phyloP scores from a whole-genome alignment of 2,329 filamentous ascomycete genomes.

The Furcasterigmium furcatum region DNA sequence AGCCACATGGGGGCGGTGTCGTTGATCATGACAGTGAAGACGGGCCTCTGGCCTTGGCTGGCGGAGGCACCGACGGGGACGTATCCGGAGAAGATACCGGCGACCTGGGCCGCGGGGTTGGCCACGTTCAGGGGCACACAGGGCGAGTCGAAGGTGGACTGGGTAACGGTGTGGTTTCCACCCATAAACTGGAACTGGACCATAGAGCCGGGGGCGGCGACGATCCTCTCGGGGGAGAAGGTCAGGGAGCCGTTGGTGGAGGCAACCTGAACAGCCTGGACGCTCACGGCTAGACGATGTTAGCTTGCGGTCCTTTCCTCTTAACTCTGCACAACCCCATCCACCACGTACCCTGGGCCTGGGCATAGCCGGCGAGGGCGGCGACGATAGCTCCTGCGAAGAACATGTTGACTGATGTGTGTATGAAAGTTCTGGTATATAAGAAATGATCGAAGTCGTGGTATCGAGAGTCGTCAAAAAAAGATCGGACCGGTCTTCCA shows the following conservation, averaged over 20 bases:
- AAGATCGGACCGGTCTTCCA: constrained; percentile 5
- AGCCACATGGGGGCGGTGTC: constrained; percentile 72
- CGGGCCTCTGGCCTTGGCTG: constrained; percentile 51
- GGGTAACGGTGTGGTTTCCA: constrained; percentile 75
- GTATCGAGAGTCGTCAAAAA: constrained; percentile 2
- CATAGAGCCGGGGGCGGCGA: constrained; percentile 58
- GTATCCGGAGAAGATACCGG: constrained; percentile 66
- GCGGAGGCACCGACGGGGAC: constrained; percentile 56
- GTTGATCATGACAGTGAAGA: constrained; percentile 69
- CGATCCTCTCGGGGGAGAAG: constrained; percentile 65
- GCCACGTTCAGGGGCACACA: constrained; percentile 49
- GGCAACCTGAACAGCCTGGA: constrained; percentile 66
- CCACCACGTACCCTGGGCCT: constrained; percentile 39
- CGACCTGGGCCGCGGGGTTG: constrained; percentile 45
- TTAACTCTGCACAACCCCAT: background rate
- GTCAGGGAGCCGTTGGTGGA: constrained; percentile 49
- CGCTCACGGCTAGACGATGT: constrained; percentile 27
- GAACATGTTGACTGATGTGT: constrained; percentile 43
- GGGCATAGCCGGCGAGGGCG: constrained; percentile 43
- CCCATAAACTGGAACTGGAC: constrained; percentile 65
- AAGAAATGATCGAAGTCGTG: constrained; percentile 14
- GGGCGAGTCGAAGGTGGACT: constrained; percentile 70
- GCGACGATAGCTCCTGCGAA: constrained; percentile 43
- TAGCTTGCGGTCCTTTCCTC: constrained; percentile 1
- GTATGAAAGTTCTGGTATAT: constrained; percentile 14